A percentile compares a stretch with the other conserved stretches of the same genome.
These are phyloP conservation scores for Trichoderma koningiopsis DNA, from an alignment of 2,329 filamentous ascomycete genomes.

Conservation along the genomic window DNA sequence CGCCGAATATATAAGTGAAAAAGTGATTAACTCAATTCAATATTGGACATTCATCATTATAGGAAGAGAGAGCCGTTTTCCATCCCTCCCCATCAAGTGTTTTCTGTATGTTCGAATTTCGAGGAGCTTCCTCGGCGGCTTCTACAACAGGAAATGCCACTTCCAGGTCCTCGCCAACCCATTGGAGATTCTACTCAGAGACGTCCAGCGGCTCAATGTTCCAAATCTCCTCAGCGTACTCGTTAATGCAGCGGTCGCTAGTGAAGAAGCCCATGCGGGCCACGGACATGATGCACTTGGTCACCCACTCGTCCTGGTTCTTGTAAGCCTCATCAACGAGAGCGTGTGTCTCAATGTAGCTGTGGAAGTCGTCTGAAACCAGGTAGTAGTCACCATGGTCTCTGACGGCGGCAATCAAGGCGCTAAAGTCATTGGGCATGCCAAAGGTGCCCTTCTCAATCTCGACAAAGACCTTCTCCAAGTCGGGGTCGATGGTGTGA, in stretches of 20 bases:
- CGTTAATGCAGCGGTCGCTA: constrained; percentile 91
- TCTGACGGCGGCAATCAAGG: constrained; percentile 79
- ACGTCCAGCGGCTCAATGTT: constrained; percentile 80
- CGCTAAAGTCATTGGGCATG: constrained; percentile 74
- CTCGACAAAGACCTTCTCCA: constrained; percentile 78
- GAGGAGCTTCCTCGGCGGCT: not conserved
- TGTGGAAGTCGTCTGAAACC: constrained; percentile 95
- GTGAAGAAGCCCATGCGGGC: constrained; percentile 97
- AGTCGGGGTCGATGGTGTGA: constrained; percentile 74
- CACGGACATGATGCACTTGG: constrained; percentile 86
- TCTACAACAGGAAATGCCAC: not conserved
- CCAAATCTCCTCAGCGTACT: constrained; percentile 98
- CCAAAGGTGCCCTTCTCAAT: constrained; percentile 85
- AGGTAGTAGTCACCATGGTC: constrained; percentile 98
- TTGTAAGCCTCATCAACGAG: constrained; percentile 90
- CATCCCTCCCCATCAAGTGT: not conserved
- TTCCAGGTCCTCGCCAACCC: not conserved
- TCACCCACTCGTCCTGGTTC: constrained; percentile 90
- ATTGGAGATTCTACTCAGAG: constrained; percentile 37
- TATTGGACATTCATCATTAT: constrained; percentile 15
- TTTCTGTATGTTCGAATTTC: not conserved
- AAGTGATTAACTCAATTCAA: not conserved
- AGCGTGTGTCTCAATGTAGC: constrained; percentile 86
- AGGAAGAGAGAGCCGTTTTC: constrained; percentile 11
- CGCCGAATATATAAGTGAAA: not conserved